A percentile compares a stretch with the other conserved stretches of the same genome.
phyloP scores from a whole-genome alignment of 306 rosid genomes.

The Gillenia trifoliata region DNA sequence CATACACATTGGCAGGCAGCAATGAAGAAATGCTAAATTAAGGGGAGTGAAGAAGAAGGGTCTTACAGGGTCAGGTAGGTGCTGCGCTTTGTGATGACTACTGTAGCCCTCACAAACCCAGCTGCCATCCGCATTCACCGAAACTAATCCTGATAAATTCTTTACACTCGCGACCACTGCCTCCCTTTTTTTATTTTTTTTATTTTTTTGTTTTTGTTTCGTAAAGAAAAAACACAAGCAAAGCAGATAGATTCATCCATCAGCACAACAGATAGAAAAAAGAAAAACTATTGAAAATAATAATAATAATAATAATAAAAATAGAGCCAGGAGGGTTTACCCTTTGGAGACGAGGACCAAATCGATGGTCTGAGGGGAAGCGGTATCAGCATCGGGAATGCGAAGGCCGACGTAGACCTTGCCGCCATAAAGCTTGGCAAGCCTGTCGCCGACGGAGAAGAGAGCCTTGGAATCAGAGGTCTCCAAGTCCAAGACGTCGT shows the following conservation, averaged over 20 bases:
- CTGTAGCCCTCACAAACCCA: constrained; percentile 58
- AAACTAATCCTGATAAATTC: constrained; percentile 64
- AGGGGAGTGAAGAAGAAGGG: neutral
- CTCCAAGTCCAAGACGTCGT: constrained; percentile 61
- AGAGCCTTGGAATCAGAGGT: constrained; percentile 54
- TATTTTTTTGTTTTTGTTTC: constrained; percentile 5
- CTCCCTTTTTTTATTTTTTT: constrained; percentile 33
- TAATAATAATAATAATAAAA: no score
- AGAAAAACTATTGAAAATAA: neutral
- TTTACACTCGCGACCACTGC: constrained; percentile 61
- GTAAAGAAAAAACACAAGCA: constrained; percentile 7
- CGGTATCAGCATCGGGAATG: constrained; percentile 86
- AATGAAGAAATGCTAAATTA: neutral
- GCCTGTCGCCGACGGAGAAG: constrained; percentile 66
- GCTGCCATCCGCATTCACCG: constrained; percentile 50
- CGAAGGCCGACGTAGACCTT: constrained; percentile 75
- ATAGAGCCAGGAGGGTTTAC: constrained; percentile 24
- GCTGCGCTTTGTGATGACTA: constrained; percentile 43
- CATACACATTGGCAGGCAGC: no score
- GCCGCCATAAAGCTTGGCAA: constrained; percentile 68
- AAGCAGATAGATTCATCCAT: neutral
- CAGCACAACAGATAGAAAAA: neutral
- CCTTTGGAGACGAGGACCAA: constrained; percentile 57
- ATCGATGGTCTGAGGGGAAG: constrained; percentile 66
- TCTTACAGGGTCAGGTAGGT: constrained; percentile 70